Percentiles rank a stretch among this genome's conserved stretches.
These are phyloP conservation scores for Didymella sp. DNA, from an alignment of 2,329 filamentous ascomycete genomes.

Conservation along the genomic window DNA sequence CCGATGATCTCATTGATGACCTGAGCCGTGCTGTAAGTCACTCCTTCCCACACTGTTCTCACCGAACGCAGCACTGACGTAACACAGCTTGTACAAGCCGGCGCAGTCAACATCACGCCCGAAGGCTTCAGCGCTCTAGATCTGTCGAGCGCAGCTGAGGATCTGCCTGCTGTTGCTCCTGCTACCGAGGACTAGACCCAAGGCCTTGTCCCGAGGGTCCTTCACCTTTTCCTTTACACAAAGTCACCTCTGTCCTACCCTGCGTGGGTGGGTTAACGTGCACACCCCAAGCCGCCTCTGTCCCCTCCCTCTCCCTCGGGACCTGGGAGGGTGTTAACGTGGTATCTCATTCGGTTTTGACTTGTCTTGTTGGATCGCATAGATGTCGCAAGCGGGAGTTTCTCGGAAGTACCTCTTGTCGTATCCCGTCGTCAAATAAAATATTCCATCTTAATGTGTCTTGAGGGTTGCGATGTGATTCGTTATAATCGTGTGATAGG, in stretches of 20 bases:
- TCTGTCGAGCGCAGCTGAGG: slow-evolving; percentile 20
- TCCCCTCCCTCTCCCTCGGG: slow-evolving; percentile 21
- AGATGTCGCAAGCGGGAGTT: slow-evolving; percentile 11
- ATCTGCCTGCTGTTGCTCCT: slow-evolving; percentile 18
- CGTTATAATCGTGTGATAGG: too few species aligned
- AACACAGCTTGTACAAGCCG: slow-evolving; percentile 79
- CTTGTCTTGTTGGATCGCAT: background rate
- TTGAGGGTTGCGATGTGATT: too few species aligned
- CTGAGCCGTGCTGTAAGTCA: slow-evolving; percentile 82
- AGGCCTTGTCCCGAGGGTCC: too few species aligned
- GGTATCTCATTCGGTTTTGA: slow-evolving; percentile 28
- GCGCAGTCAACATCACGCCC: slow-evolving; percentile 84
- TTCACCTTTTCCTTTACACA: background rate
- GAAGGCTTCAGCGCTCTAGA: slow-evolving; percentile 77
- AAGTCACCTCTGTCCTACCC: slow-evolving; percentile 48
- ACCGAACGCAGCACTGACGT: background rate
- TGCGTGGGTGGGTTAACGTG: slow-evolving; percentile 44
- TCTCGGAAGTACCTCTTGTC: background rate
- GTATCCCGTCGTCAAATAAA: too few species aligned
- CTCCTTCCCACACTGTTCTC: background rate
- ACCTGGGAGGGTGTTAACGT: slow-evolving; percentile 42
- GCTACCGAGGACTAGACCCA: slow-evolving; percentile 20
- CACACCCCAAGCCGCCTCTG: slow-evolving; percentile 46
- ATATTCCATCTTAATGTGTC: too few species aligned
- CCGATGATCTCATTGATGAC: slow-evolving; percentile 90